Base-by-base conservation (phyloP, 2,329 filamentous ascomycete genomes). In the Sporothrix pseudoabietina region DNA sequence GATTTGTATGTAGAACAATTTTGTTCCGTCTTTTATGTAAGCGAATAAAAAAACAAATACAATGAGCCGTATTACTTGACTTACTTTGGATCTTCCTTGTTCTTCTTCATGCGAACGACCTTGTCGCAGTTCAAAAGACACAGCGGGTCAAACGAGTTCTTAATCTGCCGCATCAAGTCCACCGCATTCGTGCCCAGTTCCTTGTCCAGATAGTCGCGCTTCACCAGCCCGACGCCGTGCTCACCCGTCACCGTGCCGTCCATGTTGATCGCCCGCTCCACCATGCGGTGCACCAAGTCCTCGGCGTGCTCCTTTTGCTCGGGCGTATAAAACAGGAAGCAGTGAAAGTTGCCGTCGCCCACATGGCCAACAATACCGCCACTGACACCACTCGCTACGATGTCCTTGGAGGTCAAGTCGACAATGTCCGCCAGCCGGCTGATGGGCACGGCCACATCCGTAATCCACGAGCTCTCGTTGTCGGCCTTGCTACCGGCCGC, bases 221-320 rank as follows among this genome's bases (percentile, higher is more conserved):
- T 97, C 73, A 95, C 91, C 66, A 97, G 83, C 8, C 93, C 93
- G 71, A 96, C 91, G 57, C 93, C 93, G 80, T 97, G 93, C 82
- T 97, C 93, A 71, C 93, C 93, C 16, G 93, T 94, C 0, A 94
- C 92, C 0, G 93, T 96, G 8, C 93, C 93, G 81, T 96, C 93
- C 84, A 94, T 87, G 82, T 94, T 92, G 68, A 97, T 90, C 0
- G 93, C 93, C 75, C 92, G 86, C 86, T 94, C 94, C 73, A 95
- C 92, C 93, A 96, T 96, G 73, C 89, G 87, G 79, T 94, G 92
- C 35, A 96, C 91, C 32, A 95, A 83, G 52, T 86, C 86, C 78
- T 94, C 91, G 1, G 91, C 91, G 72, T 87, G 86, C 73, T 85
- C 82, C 76, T 90, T 87, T 80, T 95, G 89, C 26, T 85, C 82